Conservation (phyloP, 768 basidiomycete species). For the Lentinula aciculospora region DNA sequence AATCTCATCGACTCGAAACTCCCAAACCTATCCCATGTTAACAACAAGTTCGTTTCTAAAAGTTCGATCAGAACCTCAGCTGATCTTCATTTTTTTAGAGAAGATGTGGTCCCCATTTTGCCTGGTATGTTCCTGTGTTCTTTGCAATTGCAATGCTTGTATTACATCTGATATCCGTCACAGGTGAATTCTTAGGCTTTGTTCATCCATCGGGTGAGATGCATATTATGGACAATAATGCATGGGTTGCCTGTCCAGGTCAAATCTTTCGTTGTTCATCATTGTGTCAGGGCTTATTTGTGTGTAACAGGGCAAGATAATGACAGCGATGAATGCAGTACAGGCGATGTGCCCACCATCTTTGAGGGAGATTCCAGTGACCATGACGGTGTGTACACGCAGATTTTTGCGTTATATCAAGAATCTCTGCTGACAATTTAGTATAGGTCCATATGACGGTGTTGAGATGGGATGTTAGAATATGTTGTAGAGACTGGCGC, state of each 20-base stretch:
- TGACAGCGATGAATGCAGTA: constrained; percentile 39
- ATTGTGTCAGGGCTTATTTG: neutral
- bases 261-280: constrained; percentile 2
- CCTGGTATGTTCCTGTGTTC: constrained; percentile 23
- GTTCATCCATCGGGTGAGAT: constrained; percentile 29
- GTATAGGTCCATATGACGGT: constrained; percentile 7
- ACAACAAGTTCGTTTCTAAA: constrained; percentile 38
- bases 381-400: constrained; percentile 36
- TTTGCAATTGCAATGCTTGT: neutral
- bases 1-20: constrained; percentile 49
- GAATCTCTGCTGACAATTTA: neutral
- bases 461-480: constrained; percentile 9
- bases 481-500: too few relatives aligned
- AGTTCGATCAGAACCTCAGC: neutral
- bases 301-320: constrained; percentile 52
- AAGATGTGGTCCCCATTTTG: constrained; percentile 35
- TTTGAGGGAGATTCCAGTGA: constrained; percentile 34
- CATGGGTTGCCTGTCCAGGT: constrained; percentile 56
- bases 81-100: constrained; percentile 15
- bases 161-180: neutral
- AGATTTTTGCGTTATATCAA: too few relatives aligned
- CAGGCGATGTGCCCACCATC: constrained; percentile 48
- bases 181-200: constrained; percentile 5
- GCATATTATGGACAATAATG: constrained; percentile 21
- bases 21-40: constrained; percentile 45